A percentile compares a stretch with the other conserved stretches of the same genome.
These are phyloP conservation scores for Nemania sp. DNA, from an alignment of 2,329 filamentous ascomycete species.

Conservation along the genomic window DNA sequence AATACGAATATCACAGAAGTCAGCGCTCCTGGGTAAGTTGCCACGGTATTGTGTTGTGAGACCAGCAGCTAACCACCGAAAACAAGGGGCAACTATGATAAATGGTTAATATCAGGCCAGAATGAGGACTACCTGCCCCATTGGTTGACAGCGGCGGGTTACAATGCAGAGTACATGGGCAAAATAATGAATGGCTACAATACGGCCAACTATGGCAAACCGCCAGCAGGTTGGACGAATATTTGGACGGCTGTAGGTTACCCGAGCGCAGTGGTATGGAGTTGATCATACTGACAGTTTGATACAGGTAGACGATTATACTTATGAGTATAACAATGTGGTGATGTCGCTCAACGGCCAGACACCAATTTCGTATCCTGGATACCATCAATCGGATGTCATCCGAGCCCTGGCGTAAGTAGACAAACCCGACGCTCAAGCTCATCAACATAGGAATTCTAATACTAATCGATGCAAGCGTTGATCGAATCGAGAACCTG, in stretches of 20 bases:
- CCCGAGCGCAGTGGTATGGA: neutral
- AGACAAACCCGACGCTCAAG: neutral
- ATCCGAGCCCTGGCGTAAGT: constrained; percentile 20
- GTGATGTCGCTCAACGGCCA: constrained; percentile 19
- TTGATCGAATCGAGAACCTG: constrained; percentile 24
- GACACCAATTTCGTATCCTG: constrained; percentile 23
- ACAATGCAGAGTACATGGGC: constrained; percentile 23
- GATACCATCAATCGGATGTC: constrained; percentile 25
- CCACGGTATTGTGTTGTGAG: neutral
- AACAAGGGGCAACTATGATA: constrained; percentile 44
- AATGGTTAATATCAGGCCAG: constrained; percentile 43
- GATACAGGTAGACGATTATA: constrained; percentile 20
- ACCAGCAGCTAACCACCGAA: neutral
- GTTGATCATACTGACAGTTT: neutral
- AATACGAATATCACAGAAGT: constrained; percentile 41
- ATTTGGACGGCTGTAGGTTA: constrained; percentile 5
- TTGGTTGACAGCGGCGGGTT: constrained; percentile 21
- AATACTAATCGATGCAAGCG: constrained; percentile 7
- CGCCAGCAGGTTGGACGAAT: constrained; percentile 16
- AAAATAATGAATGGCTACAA: constrained; percentile 27
- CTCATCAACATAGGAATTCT: neutral
- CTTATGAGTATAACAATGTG: constrained; percentile 22
- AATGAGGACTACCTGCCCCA: constrained; percentile 24
- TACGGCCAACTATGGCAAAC: constrained; percentile 15
- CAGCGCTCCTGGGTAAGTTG: constrained; percentile 38